Percentiles rank a stretch among this genome's conserved stretches.
Evolutionary conservation across 2,329 filamentous ascomycete genomes (phyloP).

Genomic region (Colletotrichum sp.): DNA sequence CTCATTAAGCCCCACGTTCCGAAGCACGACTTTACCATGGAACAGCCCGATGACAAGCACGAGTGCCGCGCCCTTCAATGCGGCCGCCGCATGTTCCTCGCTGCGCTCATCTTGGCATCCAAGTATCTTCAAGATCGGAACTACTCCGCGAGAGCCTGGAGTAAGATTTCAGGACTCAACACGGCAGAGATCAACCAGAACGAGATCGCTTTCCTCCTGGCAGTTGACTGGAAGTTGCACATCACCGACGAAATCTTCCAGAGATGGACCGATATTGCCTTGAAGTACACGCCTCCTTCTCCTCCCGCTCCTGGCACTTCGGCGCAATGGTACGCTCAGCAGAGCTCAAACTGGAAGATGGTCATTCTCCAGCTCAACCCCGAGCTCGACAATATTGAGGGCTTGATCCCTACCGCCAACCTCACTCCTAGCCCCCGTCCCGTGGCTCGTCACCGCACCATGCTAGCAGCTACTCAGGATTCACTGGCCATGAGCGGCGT

Average conservation of each 20-base stretch:
- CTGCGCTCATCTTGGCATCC: conserved; percentile 91
- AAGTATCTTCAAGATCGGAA: conserved; percentile 99
- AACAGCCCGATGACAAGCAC: conserved; percentile 76
- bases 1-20: conserved; percentile 92
- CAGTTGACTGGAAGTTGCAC: conserved; percentile 94
- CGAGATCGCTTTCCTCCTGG: conserved; percentile 87
- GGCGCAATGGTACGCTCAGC: conserved; percentile 46
- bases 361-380: conserved; percentile 62
- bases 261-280: conserved; percentile 90
- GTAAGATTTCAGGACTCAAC: conserved; percentile 96
- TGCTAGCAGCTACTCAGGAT: conserved; percentile 48
- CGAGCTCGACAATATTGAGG: conserved; percentile 62
- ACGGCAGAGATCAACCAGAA: conserved; percentile 96
- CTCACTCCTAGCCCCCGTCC: conserved; percentile 36
- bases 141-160: conserved; percentile 97
- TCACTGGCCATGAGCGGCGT: conserved; percentile 21
- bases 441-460: conserved; percentile 42
- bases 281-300: conserved; percentile 77
- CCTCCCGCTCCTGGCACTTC: conserved; percentile 57
- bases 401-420: conserved; percentile 44
- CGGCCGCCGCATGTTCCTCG: conserved; percentile 95
- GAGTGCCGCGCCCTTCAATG: conserved; percentile 86
- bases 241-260: conserved; percentile 89
- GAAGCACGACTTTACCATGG: conserved; percentile 81
- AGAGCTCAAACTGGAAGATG: conserved; percentile 61